Base-by-base conservation (phyloP, 129 eudicot genomes). In the Centella asiatica region DNA sequence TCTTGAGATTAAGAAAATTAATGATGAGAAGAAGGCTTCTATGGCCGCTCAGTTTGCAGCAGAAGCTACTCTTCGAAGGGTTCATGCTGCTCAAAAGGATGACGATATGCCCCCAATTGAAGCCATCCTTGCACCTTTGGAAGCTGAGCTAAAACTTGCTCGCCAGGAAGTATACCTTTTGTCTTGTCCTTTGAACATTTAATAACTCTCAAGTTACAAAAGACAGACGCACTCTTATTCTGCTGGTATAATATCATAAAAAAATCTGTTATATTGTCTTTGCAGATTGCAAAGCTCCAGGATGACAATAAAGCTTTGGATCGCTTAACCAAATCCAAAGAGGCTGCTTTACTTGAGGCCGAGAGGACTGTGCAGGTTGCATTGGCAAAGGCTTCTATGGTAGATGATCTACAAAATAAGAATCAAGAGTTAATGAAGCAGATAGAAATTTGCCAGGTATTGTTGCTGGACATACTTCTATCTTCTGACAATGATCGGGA, bases 61-160 rank as follows among this genome's bases (percentile, higher is more conserved):
- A 59, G 97, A 85, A 74, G 97, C 95, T 58, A 89, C 97, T 64
- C 90, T 85, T 24, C 73, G 97, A 51, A 82, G 97, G 74, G 97
- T 89, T 74, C 97, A 89, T 78, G 97, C 97, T 68, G 95, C 88
- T 71, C 97, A 89, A 74, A 89, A 89, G 69, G 97, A 89, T 69
- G 97, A 89, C 78, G 97, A 89, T 55, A 89, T 89, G 97, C 97
- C 97, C 67, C 97, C 97, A 28, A 89, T 89, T 72, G 97, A 89
- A 66, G 97, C 95, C 7, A 89, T 89, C 55, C 81, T 89, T 53
- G 96, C 94, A 46, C 96, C 96, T 13, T 50, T 88, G 79, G 96
- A 88, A 72, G 96, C 96, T 39, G 96, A 88, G 70, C 85, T 88
- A 50, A 88, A 88, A 81, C 90, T 88, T 58, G 85, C 95, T 56